These are phyloP conservation scores for Globisporangium uncinulatum DNA, from an alignment of 352 stramenopile species.

Conservation along the genomic window DNA sequence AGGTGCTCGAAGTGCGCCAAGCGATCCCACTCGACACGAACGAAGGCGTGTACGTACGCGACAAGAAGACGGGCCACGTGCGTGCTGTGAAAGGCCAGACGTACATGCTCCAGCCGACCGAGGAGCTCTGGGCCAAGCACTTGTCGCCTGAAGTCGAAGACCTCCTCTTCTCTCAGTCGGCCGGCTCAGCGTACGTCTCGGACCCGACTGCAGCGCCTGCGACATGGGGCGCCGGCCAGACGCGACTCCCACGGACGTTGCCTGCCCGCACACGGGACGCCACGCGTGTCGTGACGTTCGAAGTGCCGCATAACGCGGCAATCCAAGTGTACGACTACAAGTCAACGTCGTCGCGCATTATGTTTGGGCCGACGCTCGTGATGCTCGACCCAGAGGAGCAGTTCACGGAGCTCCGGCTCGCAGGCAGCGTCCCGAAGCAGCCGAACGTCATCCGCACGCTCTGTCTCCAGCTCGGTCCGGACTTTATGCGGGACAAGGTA, in stretches of 20 bases:
- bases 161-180: slow-evolving; percentile 44
- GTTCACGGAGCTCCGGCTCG: slow-evolving; percentile 71
- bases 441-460: slow-evolving; percentile 79
- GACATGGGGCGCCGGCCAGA: background rate
- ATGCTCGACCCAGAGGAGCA: slow-evolving; percentile 82
- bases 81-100: slow-evolving; percentile 68
- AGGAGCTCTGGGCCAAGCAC: slow-evolving; percentile 70
- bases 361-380: slow-evolving; percentile 73
- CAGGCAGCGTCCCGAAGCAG: slow-evolving; percentile 61
- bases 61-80: slow-evolving; percentile 71
- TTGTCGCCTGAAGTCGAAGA: slow-evolving; percentile 60
- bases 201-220: slow-evolving; percentile 25
- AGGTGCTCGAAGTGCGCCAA: slow-evolving; percentile 67
- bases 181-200: slow-evolving; percentile 54
- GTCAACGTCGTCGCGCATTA: slow-evolving; percentile 70
- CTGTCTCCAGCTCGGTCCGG: slow-evolving; percentile 69
- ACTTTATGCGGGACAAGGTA: slow-evolving; percentile 79
- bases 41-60: slow-evolving; percentile 74
- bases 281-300: slow-evolving; percentile 69
- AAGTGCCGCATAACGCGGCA: slow-evolving; percentile 76
- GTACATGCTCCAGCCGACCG: slow-evolving; percentile 78
- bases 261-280: slow-evolving; percentile 30
- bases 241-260: background rate
- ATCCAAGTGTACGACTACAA: slow-evolving; percentile 86
- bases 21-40: slow-evolving; percentile 75